phyloP scores from a whole-genome alignment of 768 basidiomycete species.

The Candolleomyces aberdarensis region DNA sequence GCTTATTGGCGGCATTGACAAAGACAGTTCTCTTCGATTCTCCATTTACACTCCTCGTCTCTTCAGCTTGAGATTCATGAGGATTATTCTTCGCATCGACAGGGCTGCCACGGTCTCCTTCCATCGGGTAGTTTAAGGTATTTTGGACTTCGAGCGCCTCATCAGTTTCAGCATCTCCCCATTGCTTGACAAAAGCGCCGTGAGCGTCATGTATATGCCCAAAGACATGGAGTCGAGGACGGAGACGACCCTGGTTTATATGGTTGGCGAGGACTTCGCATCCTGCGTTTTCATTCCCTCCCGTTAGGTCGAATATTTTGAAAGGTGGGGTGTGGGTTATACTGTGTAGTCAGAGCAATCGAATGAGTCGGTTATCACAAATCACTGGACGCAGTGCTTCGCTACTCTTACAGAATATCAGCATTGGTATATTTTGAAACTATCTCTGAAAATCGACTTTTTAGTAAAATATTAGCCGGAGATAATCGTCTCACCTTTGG shows the following conservation, averaged over 20 bases:
- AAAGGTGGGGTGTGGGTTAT: slow-evolving; percentile 63
- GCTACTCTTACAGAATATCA: no score
- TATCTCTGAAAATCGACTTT: no score
- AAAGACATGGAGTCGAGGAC: slow-evolving; percentile 47
- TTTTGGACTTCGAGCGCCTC: slow-evolving; percentile 19
- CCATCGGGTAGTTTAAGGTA: slow-evolving; percentile 12
- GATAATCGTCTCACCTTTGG: no score
- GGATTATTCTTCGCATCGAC: neutral
- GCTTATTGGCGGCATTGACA: slow-evolving; percentile 43
- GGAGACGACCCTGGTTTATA: slow-evolving; percentile 30
- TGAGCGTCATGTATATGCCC: slow-evolving; percentile 71
- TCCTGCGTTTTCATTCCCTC: slow-evolving; percentile 37
- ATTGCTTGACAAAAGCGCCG: slow-evolving; percentile 41
- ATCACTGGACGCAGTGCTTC: no score
- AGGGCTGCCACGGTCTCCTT: slow-evolving; percentile 6
- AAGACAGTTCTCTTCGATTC: slow-evolving; percentile 32
- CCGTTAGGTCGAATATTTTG: slow-evolving; percentile 46
- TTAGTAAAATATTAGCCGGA: no score
- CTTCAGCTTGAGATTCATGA: neutral
- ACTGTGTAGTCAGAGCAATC: slow-evolving; percentile 22
- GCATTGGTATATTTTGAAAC: no score
- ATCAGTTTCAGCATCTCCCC: slow-evolving; percentile 20
- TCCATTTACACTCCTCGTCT: neutral
- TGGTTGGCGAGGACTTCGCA: slow-evolving; percentile 46
- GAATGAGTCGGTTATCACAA: neutral